Conservation (phyloP, 2,329 filamentous ascomycete species). For the Aspergillus vadensis region DNA sequence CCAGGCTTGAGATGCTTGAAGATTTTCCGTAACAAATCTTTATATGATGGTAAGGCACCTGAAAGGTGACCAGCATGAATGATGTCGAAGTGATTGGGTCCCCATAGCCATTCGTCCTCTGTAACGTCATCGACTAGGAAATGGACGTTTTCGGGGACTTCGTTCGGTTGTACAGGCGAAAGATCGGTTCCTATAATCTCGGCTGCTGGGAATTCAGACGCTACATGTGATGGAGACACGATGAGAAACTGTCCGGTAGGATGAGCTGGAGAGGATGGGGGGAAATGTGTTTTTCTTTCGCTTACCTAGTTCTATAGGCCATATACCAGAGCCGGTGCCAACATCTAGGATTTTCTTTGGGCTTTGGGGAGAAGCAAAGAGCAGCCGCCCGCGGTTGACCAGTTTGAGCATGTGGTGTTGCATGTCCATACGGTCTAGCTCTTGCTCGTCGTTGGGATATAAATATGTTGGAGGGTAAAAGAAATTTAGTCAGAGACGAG, state of each 20-base stretch:
- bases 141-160: constrained; percentile 71
- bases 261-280: constrained; percentile 13
- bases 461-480: constrained; percentile 36
- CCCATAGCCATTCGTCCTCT: constrained; percentile 62
- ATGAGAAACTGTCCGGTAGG: constrained; percentile 12
- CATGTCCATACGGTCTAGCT: constrained; percentile 58
- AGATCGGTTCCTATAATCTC: constrained; percentile 66
- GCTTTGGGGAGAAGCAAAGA: constrained; percentile 50
- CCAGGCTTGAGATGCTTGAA: constrained; percentile 59
- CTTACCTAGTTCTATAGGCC: constrained; percentile 67
- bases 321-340: constrained; percentile 65
- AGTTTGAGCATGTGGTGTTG: constrained; percentile 58
- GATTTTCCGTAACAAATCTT: constrained; percentile 55
- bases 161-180: constrained; percentile 66
- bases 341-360: constrained; percentile 57
- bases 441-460: constrained; percentile 57
- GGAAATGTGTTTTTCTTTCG: neutral
- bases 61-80: constrained; percentile 62
- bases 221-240: constrained; percentile 21
- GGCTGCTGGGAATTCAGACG: constrained; percentile 55
- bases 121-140: constrained; percentile 72
- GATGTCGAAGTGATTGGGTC: constrained; percentile 56
- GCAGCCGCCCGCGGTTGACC: constrained; percentile 48
- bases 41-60: constrained; percentile 61
- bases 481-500: constrained; percentile 23